Conservation (phyloP, 129 eudicot species). For the Logfia minima region DNA sequence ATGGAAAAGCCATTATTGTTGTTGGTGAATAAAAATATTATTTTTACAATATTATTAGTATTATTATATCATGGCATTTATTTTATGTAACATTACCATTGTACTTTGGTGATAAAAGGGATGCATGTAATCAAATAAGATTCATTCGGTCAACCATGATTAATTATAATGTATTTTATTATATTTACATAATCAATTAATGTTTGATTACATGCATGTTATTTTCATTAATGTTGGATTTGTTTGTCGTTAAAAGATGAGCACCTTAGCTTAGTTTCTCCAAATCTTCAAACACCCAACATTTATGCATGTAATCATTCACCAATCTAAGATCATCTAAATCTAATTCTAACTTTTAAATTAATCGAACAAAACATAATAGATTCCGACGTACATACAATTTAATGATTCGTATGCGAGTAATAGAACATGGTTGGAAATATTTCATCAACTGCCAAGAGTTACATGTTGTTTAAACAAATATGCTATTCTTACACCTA, state of each 20-base stretch:
- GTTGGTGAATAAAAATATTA: slow-evolving; percentile 6
- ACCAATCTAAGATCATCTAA: background rate
- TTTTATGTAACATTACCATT: slow-evolving; percentile 11
- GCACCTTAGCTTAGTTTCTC: slow-evolving; percentile 22
- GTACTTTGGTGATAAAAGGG: slow-evolving; percentile 28
- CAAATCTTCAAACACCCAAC: slow-evolving; percentile 30
- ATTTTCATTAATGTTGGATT: slow-evolving; percentile 32
- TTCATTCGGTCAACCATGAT: slow-evolving; percentile 25
- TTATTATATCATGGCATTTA: slow-evolving; percentile 1
- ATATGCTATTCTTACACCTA: too few relatives aligned
- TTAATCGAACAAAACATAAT: background rate
- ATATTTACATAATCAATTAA: slow-evolving; percentile 1
- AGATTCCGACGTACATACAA: background rate
- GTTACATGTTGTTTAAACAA: too few relatives aligned
- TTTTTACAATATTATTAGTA: background rate
- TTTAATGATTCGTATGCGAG: too few relatives aligned
- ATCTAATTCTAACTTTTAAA: background rate
- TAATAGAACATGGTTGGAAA: too few relatives aligned
- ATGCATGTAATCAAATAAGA: slow-evolving; percentile 24
- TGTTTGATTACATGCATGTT: slow-evolving; percentile 39
- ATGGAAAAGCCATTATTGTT: slow-evolving; percentile 12
- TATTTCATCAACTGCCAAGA: too few relatives aligned
- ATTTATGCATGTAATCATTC: background rate
- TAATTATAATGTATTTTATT: background rate
- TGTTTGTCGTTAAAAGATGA: slow-evolving; percentile 21